These are phyloP conservation scores for Botrytis pseudocinerea DNA, from an alignment of 2,329 filamentous ascomycete genomes.

Conservation along the genomic window DNA sequence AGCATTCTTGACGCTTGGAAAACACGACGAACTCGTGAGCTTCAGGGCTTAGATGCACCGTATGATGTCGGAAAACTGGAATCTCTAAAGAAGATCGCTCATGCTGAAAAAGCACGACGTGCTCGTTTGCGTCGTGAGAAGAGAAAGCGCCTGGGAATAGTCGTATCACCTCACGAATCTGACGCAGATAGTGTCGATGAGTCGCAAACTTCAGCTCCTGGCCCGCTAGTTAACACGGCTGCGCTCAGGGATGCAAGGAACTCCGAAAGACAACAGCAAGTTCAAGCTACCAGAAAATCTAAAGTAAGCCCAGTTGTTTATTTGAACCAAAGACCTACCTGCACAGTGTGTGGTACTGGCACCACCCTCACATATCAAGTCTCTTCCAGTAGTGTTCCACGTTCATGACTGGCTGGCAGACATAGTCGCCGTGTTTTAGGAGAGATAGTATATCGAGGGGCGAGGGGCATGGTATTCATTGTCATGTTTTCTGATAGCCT, in stretches of 20 bases:
- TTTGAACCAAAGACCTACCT: too few species aligned
- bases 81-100: conserved; percentile 11
- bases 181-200: conserved; percentile 29
- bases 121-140: conserved; percentile 31
- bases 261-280: not conserved
- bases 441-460: not conserved
- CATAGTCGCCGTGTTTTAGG: not conserved
- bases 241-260: not conserved
- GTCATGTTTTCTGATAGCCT: not conserved
- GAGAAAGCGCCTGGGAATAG: conserved; percentile 27
- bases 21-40: conserved; percentile 33
- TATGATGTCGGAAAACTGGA: conserved; percentile 35
- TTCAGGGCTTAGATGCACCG: conserved; percentile 26
- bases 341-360: not conserved
- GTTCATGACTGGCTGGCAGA: not conserved
- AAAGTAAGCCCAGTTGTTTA: not conserved
- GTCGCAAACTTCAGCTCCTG: conserved; percentile 22
- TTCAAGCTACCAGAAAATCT: not conserved
- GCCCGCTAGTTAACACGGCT: too few species aligned
- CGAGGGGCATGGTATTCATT: not conserved
- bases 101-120: conserved; percentile 29
- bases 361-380: not conserved
- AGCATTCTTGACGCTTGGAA: conserved; percentile 43
- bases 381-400: not conserved
- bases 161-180: conserved; percentile 17